A percentile compares a stretch with the other conserved stretches of the same genome.
Conservation (phyloP, 2,329 filamentous ascomycete genomes). For the Pseudohalonectria lignicola region DNA sequence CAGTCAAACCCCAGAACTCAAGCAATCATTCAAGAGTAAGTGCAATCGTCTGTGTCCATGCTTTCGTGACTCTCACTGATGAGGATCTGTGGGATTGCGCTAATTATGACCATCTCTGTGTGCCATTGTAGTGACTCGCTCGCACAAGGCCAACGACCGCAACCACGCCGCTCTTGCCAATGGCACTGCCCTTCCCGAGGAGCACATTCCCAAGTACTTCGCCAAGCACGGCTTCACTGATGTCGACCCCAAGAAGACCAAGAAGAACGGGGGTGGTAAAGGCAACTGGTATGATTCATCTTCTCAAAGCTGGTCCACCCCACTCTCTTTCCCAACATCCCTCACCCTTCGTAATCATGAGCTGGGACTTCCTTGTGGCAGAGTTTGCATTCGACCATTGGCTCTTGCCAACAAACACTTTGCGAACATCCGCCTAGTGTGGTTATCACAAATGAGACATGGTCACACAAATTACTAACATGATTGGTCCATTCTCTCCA, state of each 20-base stretch:
- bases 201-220: slow-evolving; percentile 84
- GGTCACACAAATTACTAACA: too few species aligned
- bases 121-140: slow-evolving; percentile 99
- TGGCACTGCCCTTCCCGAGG: slow-evolving; percentile 56
- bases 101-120: too few species aligned
- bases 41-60: neutral
- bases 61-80: too few species aligned
- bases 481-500: slow-evolving; percentile 5
- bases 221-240: slow-evolving; percentile 76
- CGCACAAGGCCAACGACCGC: slow-evolving; percentile 91
- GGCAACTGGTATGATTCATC: slow-evolving; percentile 66
- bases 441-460: too few species aligned
- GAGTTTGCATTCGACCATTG: too few species aligned
- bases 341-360: too few species aligned
- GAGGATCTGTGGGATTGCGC: too few species aligned
- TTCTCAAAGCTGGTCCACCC: neutral
- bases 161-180: slow-evolving; percentile 74
- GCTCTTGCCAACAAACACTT: too few species aligned
- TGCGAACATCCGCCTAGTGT: too few species aligned
- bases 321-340: neutral
- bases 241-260: slow-evolving; percentile 80
- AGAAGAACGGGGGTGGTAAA: slow-evolving; percentile 90
- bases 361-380: too few species aligned
- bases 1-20: neutral
- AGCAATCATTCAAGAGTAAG: slow-evolving; percentile 4